Percentiles rank a stretch among this genome's conserved stretches.
phyloP scores from a whole-genome alignment of 352 stramenopile species.

The Globisporangium acanthophoron region DNA sequence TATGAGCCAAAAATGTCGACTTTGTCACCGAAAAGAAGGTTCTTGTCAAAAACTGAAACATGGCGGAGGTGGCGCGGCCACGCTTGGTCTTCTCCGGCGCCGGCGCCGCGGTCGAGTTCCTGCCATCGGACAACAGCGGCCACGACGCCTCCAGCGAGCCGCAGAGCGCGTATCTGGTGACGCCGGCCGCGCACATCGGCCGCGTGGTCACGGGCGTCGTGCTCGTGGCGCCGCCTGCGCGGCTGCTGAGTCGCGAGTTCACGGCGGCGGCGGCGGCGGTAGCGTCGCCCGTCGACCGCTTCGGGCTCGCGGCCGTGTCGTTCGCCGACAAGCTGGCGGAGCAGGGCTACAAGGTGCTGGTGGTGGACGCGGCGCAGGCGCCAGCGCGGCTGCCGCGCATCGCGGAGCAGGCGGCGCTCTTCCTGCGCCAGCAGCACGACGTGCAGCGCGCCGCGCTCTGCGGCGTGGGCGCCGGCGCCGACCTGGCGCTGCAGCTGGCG shows the following conservation, averaged over 20 bases:
- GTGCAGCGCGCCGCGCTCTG: slow-evolving; percentile 70
- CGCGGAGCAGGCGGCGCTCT: slow-evolving; percentile 44
- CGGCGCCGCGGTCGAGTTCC: slow-evolving; percentile 42
- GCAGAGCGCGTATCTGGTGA: slow-evolving; percentile 63
- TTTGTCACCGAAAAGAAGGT: no score
- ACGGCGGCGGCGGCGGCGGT: slow-evolving; percentile 6
- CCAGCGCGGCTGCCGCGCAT: slow-evolving; percentile 20
- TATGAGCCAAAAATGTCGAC: no score
- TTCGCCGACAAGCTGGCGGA: slow-evolving; percentile 86
- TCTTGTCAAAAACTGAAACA: neutral
- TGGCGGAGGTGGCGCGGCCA: slow-evolving; percentile 26
- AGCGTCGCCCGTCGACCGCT: slow-evolving; percentile 20
- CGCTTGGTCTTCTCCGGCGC: slow-evolving; percentile 44
- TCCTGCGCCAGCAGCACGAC: slow-evolving; percentile 63
- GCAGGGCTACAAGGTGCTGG: slow-evolving; percentile 85
- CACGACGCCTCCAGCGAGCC: slow-evolving; percentile 3
- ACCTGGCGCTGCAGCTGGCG: slow-evolving; percentile 61
- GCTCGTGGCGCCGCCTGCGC: slow-evolving; percentile 43
- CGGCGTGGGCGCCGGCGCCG: slow-evolving; percentile 56
- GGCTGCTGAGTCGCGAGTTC: slow-evolving; percentile 25
- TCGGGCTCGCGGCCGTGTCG: slow-evolving; percentile 52
- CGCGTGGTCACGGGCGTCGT: slow-evolving; percentile 82
- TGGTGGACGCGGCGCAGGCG: slow-evolving; percentile 29
- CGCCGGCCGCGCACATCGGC: slow-evolving; percentile 66
- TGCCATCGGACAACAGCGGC: slow-evolving; percentile 6